Evolutionary conservation across 2,329 filamentous ascomycete genomes (phyloP).

Genomic region (Fusarium burgessii): DNA sequence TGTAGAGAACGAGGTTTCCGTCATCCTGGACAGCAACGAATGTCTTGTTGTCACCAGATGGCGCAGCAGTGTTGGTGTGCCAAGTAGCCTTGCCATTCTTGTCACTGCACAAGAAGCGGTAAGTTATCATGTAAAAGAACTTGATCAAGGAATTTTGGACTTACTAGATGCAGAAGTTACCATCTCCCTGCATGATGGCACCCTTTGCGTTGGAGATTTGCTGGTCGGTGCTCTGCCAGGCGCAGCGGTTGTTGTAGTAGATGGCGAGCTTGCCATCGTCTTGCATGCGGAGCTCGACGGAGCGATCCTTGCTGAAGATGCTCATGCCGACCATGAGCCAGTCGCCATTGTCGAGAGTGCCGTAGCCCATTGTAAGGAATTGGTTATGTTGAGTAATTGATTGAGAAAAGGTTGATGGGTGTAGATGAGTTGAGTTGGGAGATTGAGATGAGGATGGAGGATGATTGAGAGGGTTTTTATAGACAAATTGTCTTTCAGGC

Average conservation of each 20-base stretch:
- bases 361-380: neutral
- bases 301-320: conserved; percentile 11
- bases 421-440: neutral
- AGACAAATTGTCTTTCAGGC: fast-evolving
- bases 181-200: conserved; percentile 5
- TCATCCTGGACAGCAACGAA: conserved; percentile 17
- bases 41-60: neutral
- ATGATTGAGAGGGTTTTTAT: neutral
- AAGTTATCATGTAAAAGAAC: neutral
- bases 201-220: conserved; percentile 8
- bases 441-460: neutral
- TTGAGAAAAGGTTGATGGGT: neutral
- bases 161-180: conserved; percentile 12
- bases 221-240: conserved; percentile 18
- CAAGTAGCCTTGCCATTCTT: conserved; percentile 15
- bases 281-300: conserved; percentile 23
- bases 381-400: neutral
- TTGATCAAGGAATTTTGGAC: fast-evolving
- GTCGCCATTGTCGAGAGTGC: conserved; percentile 17
- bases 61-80: conserved; percentile 17
- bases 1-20: conserved; percentile 10
- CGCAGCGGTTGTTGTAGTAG: neutral
- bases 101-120: neutral
- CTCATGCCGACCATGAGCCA: conserved; percentile 20
- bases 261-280: conserved; percentile 22